phyloP scores from a whole-genome alignment of 73 alveolate species.

The Tetrahymena borealis region DNA sequence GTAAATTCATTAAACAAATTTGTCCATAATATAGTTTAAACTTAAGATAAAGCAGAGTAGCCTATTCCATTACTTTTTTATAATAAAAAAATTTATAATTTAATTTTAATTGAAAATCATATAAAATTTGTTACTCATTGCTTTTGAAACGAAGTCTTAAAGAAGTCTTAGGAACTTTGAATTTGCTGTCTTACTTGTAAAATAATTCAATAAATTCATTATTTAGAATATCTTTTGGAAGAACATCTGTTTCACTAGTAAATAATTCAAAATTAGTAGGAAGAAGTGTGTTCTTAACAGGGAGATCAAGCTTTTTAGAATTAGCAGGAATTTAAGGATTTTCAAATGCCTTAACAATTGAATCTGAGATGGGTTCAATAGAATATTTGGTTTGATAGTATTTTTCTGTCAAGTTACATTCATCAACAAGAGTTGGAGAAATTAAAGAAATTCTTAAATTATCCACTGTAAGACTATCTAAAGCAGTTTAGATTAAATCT shows the following conservation, averaged over 20 bases:
- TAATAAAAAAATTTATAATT: neutral
- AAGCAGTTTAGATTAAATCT: conserved; percentile 24
- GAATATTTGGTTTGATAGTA: neutral
- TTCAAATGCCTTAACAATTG: neutral
- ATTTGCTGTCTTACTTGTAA: neutral
- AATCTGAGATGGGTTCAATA: neutral
- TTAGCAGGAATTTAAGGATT: neutral
- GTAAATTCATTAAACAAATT: neutral
- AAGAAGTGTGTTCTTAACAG: neutral
- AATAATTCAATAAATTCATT: neutral
- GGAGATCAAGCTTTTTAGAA: neutral
- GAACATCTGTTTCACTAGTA: neutral
- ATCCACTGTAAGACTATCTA: neutral
- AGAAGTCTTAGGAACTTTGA: neutral
- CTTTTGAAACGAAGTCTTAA: neutral
- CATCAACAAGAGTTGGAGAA: neutral
- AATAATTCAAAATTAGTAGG: neutral
- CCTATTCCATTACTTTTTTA: neutral
- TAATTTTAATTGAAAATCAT: neutral
- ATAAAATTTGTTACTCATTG: neutral
- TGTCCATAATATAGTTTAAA: neutral
- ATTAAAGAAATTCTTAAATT: neutral
- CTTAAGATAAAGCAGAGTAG: neutral
- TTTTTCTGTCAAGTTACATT: neutral
- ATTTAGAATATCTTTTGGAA: neutral